Base-by-base conservation (phyloP, 2,329 filamentous ascomycete species). In the Capronia coronata region DNA sequence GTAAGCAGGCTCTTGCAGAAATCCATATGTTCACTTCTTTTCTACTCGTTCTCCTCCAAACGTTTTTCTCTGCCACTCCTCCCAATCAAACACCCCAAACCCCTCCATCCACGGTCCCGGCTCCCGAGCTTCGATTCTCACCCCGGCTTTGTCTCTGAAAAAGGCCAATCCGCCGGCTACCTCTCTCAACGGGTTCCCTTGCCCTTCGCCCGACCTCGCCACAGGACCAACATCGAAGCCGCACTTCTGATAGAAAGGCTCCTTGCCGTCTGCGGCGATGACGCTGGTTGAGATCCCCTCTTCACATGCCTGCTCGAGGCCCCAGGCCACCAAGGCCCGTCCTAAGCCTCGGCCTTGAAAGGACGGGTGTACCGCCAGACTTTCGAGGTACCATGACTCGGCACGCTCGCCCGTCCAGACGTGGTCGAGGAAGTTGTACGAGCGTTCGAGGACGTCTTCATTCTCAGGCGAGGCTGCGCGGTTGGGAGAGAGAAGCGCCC, bases 261-360 rank as follows among this genome's bases (percentile, higher is more conserved):
- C 68, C 16, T 65, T 72, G 1, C 64, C 66, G 3, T 64, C 56
- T 3, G 68, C 66, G 35, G 65, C 63, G 13, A 71, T 61, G 0
- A 74, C 67, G 69, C 19, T 70, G 64, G 48, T 55, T 1, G 55
- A 48, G 6, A 58, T 46, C 5, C 49, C 38, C 18, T 62, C 58
- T 35, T 43, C 40, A 14, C 38, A 35, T 4, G 56, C 60, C 29
- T 52, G 54, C 30, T 57, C 46, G 11, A 74, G 54, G 0, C 72
- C 72, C 70, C 69, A 73, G 19, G 60, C 47, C 9, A 72, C 70
- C 6, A 75, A 63, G 19, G 55, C 56, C 3, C 61, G 62, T 1
- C 71, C 72, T 9, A 68, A 47, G 1, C 65, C 67, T 32, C 57
- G 56, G 3, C 67, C 63, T 39, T 73, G 70, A 22, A 63, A 65